Conservation (phyloP, 768 basidiomycete genomes). For the Tulasnella sp. region DNA sequence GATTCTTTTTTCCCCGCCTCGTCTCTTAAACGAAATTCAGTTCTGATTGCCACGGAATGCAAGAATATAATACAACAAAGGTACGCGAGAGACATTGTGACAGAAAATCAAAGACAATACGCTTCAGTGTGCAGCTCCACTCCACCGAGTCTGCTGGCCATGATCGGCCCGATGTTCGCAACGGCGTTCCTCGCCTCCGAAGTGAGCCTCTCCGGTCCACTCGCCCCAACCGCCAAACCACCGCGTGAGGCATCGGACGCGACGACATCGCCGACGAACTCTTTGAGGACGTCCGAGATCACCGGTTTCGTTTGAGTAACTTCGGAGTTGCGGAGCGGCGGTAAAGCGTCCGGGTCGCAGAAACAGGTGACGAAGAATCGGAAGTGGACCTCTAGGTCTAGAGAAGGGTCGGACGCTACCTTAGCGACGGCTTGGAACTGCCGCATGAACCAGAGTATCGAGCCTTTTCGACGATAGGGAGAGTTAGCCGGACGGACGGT, state of each 20-base stretch:
- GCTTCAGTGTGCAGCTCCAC: conserved; percentile 68
- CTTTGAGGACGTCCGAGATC: conserved; percentile 34
- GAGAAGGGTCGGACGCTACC: conserved; percentile 29
- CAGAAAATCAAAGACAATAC: conserved; percentile 28
- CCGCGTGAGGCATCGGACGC: conserved; percentile 31
- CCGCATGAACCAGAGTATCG: conserved; percentile 40
- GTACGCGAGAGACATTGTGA: neutral
- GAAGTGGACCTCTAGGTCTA: conserved; percentile 48
- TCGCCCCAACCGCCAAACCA: conserved; percentile 66
- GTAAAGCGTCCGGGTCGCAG: conserved; percentile 56
- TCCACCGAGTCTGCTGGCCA: conserved; percentile 41
- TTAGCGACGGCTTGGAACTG: conserved; percentile 37
- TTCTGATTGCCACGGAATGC: neutral
- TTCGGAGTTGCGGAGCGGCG: conserved; percentile 51
- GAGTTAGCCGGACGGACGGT: neutral
- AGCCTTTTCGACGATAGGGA: conserved; percentile 27
- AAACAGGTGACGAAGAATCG: conserved; percentile 67
- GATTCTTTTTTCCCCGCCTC: neutral
- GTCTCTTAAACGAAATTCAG: no score
- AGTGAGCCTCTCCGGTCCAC: conserved; percentile 65
- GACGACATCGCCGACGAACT: conserved; percentile 28
- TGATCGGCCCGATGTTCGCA: conserved; percentile 39
- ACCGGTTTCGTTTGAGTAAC: conserved; percentile 41
- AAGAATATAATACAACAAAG: neutral
- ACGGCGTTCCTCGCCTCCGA: conserved; percentile 69